Evolutionary conservation across 176 grass and related monocot genomes (phyloP).

Genomic region (Stipa capillata): DNA sequence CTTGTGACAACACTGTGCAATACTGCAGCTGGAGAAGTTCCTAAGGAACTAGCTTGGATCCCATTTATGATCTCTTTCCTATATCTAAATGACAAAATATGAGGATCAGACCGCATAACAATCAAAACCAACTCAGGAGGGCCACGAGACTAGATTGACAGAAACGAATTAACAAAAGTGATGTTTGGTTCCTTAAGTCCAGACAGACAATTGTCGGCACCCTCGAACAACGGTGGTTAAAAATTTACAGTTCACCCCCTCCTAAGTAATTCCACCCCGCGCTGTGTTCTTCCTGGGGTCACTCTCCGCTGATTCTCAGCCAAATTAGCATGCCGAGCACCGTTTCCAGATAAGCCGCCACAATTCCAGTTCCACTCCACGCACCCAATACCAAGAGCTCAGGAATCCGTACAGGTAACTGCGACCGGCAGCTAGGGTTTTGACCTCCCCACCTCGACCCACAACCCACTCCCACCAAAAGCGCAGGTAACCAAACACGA

Average conservation of each 20-base stretch:
- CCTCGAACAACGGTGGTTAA: neutral
- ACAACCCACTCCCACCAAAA: neutral
- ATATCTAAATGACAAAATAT: neutral
- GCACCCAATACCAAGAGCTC: neutral
- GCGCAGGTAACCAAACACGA: neutral
- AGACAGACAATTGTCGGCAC: neutral
- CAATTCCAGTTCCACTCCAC: neutral
- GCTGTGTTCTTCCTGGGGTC: neutral
- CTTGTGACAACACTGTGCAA: neutral
- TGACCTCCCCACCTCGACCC: neutral
- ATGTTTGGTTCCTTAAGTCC: neutral
- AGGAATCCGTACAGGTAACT: neutral
- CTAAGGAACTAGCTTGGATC: neutral
- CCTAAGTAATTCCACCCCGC: neutral
- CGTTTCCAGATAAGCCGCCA: neutral
- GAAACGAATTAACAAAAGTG: neutral
- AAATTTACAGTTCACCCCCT: neutral
- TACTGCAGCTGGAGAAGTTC: neutral
- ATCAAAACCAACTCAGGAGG: neutral
- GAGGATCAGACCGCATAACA: neutral
- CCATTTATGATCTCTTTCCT: neutral
- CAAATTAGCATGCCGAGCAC: neutral
- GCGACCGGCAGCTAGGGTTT: conserved; percentile 10
- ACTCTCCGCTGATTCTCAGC: neutral
- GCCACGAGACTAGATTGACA: neutral